phyloP scores from a whole-genome alignment of 345 rosid species.

The Eucalyptus leucophloia region DNA sequence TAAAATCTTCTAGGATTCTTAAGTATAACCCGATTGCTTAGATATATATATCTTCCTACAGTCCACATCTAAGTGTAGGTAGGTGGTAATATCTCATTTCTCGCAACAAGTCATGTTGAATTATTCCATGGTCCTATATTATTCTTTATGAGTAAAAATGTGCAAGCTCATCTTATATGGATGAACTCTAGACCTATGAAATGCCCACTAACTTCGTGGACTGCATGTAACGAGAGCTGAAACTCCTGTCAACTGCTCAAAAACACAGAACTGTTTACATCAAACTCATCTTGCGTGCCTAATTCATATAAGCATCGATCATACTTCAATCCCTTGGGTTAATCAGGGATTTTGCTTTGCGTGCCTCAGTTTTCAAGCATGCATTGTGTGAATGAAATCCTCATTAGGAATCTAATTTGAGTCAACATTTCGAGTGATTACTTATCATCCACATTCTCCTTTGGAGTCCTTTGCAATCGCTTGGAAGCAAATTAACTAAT shows the following conservation, averaged over 20 bases:
- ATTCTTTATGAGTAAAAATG: not conserved
- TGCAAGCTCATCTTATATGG: not conserved
- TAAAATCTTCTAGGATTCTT: not conserved
- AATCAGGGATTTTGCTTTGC: not conserved
- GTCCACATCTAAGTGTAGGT: not conserved
- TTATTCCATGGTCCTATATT: not conserved
- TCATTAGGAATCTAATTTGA: not conserved
- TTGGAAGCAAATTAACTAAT: not conserved
- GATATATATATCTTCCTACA: not conserved
- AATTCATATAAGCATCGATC: not conserved
- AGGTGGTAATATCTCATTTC: not conserved
- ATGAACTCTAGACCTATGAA: not conserved
- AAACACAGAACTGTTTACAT: not conserved
- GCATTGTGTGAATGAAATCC: not conserved
- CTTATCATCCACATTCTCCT: not conserved
- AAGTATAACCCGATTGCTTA: not conserved
- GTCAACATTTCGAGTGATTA: not conserved
- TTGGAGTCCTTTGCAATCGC: not conserved
- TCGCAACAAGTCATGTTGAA: not conserved
- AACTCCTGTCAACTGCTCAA: fast-evolving
- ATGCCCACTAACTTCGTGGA: not conserved
- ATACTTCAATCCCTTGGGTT: not conserved
- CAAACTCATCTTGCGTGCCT: not conserved
- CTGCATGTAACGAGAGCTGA: not conserved
- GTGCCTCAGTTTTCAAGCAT: not conserved